A percentile compares a stretch with the other conserved stretches of the same genome.
Evolutionary conservation across 192 early-diverging fungal genomes (phyloP).

Genomic region (Tieghemiomyces parasiticus): DNA sequence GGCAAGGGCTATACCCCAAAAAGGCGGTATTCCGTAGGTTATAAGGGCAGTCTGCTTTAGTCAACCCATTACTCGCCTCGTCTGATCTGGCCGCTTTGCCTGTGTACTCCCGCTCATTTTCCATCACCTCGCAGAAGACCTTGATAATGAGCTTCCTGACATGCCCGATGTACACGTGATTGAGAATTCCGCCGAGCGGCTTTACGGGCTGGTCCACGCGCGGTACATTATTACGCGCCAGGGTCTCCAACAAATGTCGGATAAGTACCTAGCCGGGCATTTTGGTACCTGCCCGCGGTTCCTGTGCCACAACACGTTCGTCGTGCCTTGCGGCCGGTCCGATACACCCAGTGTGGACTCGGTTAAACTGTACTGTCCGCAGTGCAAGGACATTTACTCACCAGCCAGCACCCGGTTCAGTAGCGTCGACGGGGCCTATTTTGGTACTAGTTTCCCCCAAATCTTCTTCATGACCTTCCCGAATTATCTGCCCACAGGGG

Average conservation of each 20-base stretch:
- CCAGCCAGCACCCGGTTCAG: conserved; percentile 52
- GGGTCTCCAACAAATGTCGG: conserved; percentile 72
- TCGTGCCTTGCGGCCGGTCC: conserved; percentile 55
- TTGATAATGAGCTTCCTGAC: conserved; percentile 27
- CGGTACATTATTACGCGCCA: conserved; percentile 78
- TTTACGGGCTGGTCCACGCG: conserved; percentile 91
- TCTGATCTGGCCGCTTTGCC: no score
- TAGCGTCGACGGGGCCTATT: conserved; percentile 72
- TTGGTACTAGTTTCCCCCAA: conserved; percentile 92
- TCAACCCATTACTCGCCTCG: no score
- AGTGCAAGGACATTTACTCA: conserved; percentile 62
- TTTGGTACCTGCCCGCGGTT: conserved; percentile 65
- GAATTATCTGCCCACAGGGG: not conserved
- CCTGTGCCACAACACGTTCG: conserved; percentile 40
- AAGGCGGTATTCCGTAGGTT: conserved; percentile 25
- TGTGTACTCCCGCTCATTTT: no score
- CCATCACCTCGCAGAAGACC: conserved; percentile 11
- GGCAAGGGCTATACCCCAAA: not conserved
- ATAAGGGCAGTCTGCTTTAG: no score
- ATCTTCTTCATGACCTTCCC: conserved; percentile 82
- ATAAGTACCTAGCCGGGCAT: conserved; percentile 58
- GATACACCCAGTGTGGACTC: conserved; percentile 50
- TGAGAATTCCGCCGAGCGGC: conserved; percentile 73
- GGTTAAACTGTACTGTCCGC: conserved; percentile 66
- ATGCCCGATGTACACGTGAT: conserved; percentile 58